Base-by-base conservation (phyloP, 2,329 filamentous ascomycete genomes). In the Penicillium sp. region DNA sequence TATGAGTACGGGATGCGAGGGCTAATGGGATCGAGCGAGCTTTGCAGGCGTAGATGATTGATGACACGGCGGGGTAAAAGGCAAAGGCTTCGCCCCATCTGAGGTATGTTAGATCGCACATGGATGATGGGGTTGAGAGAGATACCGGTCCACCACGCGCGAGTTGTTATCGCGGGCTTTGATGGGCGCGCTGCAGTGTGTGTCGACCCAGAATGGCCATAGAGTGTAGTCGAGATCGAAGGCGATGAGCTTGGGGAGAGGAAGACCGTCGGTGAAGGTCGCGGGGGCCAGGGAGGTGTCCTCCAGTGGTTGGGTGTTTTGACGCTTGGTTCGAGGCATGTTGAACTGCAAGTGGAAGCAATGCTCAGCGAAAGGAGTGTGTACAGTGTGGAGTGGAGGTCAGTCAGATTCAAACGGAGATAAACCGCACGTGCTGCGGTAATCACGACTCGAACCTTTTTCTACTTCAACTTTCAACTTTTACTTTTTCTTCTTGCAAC, bases 171-270 rank as follows among this genome's bases (percentile, higher is more conserved):
- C 81, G 57, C 77, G 78, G 43, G 81, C 76, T 55, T 83, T 84
- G 43, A 95, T 73, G 0, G 90, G 91, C 6, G 83, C 80, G 23
- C 83, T 82, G 61, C 93, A 87, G 72, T 96, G 91, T 3, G 90
- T 95, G 75, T 97, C 93, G 1, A 95, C 86, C 92, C 92, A 97
- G 73, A 96, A 96, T 4, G 91, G 90, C 93, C 92, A 97, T n/a
- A 97, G 79, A 0, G 93, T 97, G 78, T 96, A 97, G 78, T 97
- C 92, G 55, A 97, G 82, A 69, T 97, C 93, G 74, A 97, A 96
- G 56, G 93, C 88, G 61, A 97, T 80, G 59, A 95, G 79, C 54
- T 85, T 83, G 0, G 91, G 91, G 1, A 95, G 80, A 0, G 89
- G 88, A 0, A 83, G 80, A 37, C 82, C 78, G 58, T 86, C 82